Evolutionary conservation across 345 rosid genomes (phyloP).

Genomic region (Lagerstroemia speciosa): DNA sequence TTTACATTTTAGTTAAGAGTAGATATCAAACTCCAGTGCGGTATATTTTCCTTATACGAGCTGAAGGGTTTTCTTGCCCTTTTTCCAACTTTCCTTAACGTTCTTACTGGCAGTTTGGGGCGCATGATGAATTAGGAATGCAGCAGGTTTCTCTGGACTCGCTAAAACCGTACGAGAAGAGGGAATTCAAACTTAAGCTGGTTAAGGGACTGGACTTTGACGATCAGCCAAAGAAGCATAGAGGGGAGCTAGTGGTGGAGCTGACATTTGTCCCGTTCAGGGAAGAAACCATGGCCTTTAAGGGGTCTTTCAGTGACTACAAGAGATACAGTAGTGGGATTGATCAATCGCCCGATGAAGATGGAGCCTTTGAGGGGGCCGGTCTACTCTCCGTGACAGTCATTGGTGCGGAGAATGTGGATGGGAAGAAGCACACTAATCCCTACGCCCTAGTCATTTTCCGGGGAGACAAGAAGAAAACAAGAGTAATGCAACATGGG

Average conservation of each 20-base stretch:
- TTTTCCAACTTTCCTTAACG: too few relatives aligned
- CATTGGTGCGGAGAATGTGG: conserved; percentile 39
- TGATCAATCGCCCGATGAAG: conserved; percentile 6
- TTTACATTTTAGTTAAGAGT: too few relatives aligned
- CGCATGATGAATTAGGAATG: conserved; percentile 45
- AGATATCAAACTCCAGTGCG: too few relatives aligned
- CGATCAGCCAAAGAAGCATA: conserved; percentile 25
- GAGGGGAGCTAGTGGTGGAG: conserved; percentile 37
- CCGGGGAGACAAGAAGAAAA: conserved; percentile 42
- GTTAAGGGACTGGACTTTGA: conserved; percentile 24
- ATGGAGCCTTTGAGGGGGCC: conserved; percentile 11
- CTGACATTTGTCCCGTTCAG: conserved; percentile 35
- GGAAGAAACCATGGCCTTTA: conserved; percentile 21
- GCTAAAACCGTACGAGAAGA: conserved; percentile 25
- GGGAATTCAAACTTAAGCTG: conserved; percentile 26
- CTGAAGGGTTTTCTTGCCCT: too few relatives aligned
- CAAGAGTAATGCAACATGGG: conserved; percentile 25
- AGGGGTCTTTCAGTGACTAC: conserved; percentile 13
- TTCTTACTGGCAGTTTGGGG: conserved; percentile 26
- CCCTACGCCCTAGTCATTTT: conserved; percentile 35
- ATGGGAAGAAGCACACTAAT: conserved; percentile 38
- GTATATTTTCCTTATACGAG: not conserved
- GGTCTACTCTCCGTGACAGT: conserved; percentile 33
- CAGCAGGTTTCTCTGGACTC: conserved; percentile 29
- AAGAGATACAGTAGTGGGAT: conserved; percentile 8